A percentile compares a stretch with the other conserved stretches of the same genome.
phyloP scores from a whole-genome alignment of 257 asterid genomes.

The Parsonsia alboflavescens region DNA sequence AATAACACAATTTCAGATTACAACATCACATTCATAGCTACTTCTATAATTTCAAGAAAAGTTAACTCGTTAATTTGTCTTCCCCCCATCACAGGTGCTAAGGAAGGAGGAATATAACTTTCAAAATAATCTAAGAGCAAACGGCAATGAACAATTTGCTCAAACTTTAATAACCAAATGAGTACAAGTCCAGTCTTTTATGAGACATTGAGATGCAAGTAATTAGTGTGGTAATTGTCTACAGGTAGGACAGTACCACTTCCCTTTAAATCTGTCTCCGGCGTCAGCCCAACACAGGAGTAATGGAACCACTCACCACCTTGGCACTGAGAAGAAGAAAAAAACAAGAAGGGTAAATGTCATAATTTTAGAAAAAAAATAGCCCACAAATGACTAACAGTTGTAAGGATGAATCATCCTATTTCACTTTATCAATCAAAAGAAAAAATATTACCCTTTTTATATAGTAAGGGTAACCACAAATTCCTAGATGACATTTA shows the following conservation, averaged over 20 bases:
- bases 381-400: background rate
- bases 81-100: background rate
- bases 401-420: background rate
- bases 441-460: background rate
- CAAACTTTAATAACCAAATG: background rate
- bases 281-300: slow-evolving; percentile 91
- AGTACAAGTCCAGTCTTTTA: background rate
- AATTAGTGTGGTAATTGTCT: slow-evolving; percentile 20
- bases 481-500: background rate
- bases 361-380: background rate
- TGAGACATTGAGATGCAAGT: background rate
- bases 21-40: background rate
- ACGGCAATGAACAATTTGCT: background rate
- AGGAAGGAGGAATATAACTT: background rate
- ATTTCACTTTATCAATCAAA: background rate
- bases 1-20: background rate
- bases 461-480: background rate
- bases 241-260: slow-evolving; percentile 99
- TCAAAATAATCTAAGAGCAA: background rate
- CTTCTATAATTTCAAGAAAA: background rate
- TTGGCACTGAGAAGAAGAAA: slow-evolving; percentile 56
- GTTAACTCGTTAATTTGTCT: background rate
- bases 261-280: slow-evolving; percentile 89
- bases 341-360: background rate
- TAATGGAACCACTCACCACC: slow-evolving; percentile 99